A percentile compares a stretch with the other conserved stretches of the same genome.
Conservation (phyloP, 148 eudicot species). For the Rhododendron molle region DNA sequence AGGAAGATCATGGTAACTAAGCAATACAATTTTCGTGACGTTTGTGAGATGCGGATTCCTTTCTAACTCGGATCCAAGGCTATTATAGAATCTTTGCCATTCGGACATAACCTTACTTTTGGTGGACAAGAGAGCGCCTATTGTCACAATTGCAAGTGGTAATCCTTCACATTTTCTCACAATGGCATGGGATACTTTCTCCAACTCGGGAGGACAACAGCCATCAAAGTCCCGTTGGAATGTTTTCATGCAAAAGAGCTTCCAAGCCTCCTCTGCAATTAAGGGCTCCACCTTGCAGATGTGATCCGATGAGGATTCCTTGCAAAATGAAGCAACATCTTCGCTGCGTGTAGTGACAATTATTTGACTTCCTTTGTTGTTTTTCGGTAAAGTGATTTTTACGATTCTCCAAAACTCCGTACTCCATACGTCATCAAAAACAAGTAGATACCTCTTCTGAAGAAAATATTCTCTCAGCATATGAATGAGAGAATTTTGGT, state of each 20-base stretch:
- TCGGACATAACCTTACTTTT: not conserved
- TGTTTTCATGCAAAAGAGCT: not conserved
- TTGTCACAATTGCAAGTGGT: conserved; percentile 5
- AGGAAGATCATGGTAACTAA: not conserved
- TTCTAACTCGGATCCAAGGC: not conserved
- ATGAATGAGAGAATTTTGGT: not conserved
- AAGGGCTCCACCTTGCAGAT: not conserved
- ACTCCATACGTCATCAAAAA: not conserved
- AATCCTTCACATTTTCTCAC: conserved; percentile 3
- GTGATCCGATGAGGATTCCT: not conserved
- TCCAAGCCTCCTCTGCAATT: not conserved
- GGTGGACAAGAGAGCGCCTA: not conserved
- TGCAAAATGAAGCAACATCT: not conserved
- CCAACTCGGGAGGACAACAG: not conserved
- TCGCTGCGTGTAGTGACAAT: not conserved
- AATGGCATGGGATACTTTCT: not conserved
- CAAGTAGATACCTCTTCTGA: not conserved
- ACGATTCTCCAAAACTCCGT: not conserved
- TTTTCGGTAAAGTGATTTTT: not conserved
- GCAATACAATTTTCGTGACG: not conserved
- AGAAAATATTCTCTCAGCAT: not conserved
- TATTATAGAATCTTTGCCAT: not conserved
- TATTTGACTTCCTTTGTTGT: not conserved
- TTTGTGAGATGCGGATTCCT: not conserved
- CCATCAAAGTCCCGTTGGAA: not conserved